Base-by-base conservation (phyloP, 257 asterid genomes). In the Orobanche coerulescens region DNA sequence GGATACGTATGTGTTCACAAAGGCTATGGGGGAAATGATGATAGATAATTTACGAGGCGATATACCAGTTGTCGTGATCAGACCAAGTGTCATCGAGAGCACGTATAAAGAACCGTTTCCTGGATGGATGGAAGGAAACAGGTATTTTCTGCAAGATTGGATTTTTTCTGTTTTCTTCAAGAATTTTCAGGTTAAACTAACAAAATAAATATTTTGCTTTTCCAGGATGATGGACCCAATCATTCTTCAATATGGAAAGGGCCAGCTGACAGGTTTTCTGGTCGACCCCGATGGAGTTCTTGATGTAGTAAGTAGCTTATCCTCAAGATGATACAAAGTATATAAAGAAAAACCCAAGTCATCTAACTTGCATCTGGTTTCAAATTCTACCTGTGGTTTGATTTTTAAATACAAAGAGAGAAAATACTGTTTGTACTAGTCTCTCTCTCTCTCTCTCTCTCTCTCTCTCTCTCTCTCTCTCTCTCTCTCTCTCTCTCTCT, bases 21-120 rank as follows among this genome's bases (percentile, higher is more conserved):
- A 93, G 73, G 99, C 97, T 2, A 93, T 93, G 97, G 99, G 99
- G 65, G 99, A 93, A 80, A 93, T 93, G 99, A 80, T 86, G 97
- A 83, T 93, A 20, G 88, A 89, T 57, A 80, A 71, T 48, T 56
- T 78, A 73, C 78, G 91, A 67, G 95, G 94, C 0, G 84, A 89
- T 62, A 67, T 86, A 62, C 96, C 97, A 0, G 96, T 93, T 15
- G 95, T 93, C 16, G 81, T 86, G 43, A 81, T 93, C 23, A 75
- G 97, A 65, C 99, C 98, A 15, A 93, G 99, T 65, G 96, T 93
- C 26, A 89, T 93, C 8, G 97, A 93, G 76, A 93, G 99, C 92
- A 93, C 99, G 10, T 84, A 78, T 60, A 83, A 66, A 65, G 99
- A 93, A 71, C 99, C 99, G 25, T 93, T 93, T 72, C 95, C 97